phyloP scores from a whole-genome alignment of 2,329 filamentous ascomycete species.

The Cryphonectria parasitica region DNA sequence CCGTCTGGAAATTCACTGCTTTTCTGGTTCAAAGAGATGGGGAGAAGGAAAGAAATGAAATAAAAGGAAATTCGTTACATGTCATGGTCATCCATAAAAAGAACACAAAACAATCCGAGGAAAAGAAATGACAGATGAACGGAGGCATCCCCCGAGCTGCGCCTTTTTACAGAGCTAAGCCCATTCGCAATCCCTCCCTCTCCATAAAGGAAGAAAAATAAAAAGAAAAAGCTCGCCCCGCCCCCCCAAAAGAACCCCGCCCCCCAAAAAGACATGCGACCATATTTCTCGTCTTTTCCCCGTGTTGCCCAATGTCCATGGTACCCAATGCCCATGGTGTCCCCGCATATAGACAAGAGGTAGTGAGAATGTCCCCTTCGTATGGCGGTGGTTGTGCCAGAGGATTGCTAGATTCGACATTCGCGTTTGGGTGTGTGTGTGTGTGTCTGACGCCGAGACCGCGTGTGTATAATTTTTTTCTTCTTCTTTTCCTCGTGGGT shows the following conservation, averaged over 20 bases:
- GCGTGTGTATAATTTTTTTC: not conserved
- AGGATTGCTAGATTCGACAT: not conserved
- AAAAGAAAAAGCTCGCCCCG: not conserved
- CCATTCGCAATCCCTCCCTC: conserved; percentile 8
- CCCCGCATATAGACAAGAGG: conserved; percentile 18
- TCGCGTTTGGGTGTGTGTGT: not conserved
- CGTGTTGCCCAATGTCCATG: conserved; percentile 11
- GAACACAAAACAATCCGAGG: not conserved
- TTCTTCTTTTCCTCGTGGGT: not conserved
- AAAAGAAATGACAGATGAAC: not conserved
- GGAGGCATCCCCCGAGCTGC: conserved; percentile 4
- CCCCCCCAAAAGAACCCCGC: not conserved
- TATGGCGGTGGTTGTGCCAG: not conserved
- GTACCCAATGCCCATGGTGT: conserved; percentile 7
- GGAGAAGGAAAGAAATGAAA: too few species aligned
- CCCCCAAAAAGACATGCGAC: conserved; percentile 26
- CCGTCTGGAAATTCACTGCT: conserved; percentile 1
- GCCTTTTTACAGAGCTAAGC: not conserved
- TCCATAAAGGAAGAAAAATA: not conserved
- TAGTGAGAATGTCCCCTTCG: not conserved
- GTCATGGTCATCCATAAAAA: conserved; percentile 6
- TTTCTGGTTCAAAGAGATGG: conserved; percentile 4
- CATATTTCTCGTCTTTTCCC: conserved; percentile 17
- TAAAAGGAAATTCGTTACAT: conserved; percentile 15
- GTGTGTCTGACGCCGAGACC: not conserved